Percentiles rank a stretch among this genome's conserved stretches.
These are phyloP conservation scores for Penicillium desertorum DNA, from an alignment of 495 filamentous ascomycete genomes.

Conservation along the genomic window DNA sequence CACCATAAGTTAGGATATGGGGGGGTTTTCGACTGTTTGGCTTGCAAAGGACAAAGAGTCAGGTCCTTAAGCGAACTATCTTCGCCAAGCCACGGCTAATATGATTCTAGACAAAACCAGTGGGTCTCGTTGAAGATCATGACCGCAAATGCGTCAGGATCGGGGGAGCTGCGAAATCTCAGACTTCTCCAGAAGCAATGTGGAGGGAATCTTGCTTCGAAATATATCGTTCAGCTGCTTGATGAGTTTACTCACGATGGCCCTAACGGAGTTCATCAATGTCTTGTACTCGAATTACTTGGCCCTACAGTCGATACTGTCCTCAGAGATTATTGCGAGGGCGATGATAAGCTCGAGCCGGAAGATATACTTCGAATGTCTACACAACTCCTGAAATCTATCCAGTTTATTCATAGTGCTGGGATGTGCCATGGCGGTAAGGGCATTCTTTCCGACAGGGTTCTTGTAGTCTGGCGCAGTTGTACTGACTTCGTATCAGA, in stretches of 20 bases:
- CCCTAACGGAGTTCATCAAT: conserved; percentile 46
- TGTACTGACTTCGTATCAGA: conserved; percentile 19
- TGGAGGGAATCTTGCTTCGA: conserved; percentile 11
- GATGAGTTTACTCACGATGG: conserved; percentile 41
- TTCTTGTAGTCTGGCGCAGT: not conserved
- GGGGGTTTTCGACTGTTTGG: conserved; percentile 85
- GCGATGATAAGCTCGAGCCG: conserved; percentile 19
- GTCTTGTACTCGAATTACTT: conserved; percentile 45
- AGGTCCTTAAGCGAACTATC: not conserved
- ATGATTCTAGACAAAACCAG: conserved; percentile 19
- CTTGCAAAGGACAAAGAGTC: conserved; percentile 45
- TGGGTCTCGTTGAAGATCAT: conserved; percentile 44
- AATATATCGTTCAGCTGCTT: conserved; percentile 36
- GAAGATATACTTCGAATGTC: conserved; percentile 29
- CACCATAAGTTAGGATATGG: conserved; percentile 83
- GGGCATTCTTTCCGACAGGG: not conserved
- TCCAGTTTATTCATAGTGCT: conserved; percentile 32
- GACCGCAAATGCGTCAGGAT: conserved; percentile 21
- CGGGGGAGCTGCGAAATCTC: conserved; percentile 21
- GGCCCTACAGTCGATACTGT: conserved; percentile 33
- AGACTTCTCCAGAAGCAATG: conserved; percentile 9
- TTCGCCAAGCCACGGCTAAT: conserved; percentile 15
- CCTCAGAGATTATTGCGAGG: conserved; percentile 22
- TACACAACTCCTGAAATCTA: conserved; percentile 28
- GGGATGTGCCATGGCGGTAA: conserved; percentile 37